phyloP scores from a whole-genome alignment of 75 land plant species.

The Sequoia sempervirens region DNA sequence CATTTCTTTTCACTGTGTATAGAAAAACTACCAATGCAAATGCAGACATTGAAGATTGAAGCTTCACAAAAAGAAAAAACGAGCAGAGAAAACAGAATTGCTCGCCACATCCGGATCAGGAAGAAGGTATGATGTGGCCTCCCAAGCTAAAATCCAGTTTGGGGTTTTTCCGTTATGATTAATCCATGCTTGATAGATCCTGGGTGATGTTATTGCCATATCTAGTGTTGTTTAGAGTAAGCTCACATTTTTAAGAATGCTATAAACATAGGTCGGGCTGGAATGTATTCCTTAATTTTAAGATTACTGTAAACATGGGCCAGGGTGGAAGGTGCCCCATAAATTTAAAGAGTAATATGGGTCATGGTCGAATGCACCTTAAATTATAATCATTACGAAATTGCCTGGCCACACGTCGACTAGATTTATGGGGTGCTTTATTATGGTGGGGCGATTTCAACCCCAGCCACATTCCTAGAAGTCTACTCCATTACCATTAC shows the following conservation, averaged over 20 bases:
- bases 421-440: not conserved
- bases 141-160: not conserved
- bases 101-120: conserved; percentile 68
- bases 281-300: not conserved
- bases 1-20: not conserved
- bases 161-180: not conserved
- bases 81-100: conserved; percentile 42
- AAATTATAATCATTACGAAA: not conserved
- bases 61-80: conserved; percentile 28
- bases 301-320: not conserved
- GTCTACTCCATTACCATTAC: not conserved
- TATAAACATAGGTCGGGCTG: not conserved
- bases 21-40: not conserved
- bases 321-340: not conserved
- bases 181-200: not conserved
- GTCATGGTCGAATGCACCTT: not conserved
- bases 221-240: not conserved
- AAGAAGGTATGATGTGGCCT: conserved; percentile 50
- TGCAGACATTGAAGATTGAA: conserved; percentile 22
- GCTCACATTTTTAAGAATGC: not conserved
- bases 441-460: not conserved
- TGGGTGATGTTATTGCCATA: not conserved
- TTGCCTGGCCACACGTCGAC: not conserved
- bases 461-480: not conserved
- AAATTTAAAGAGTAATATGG: not conserved